Conservation (phyloP, 441 rosid genomes). For the Adansonia gregorii region DNA sequence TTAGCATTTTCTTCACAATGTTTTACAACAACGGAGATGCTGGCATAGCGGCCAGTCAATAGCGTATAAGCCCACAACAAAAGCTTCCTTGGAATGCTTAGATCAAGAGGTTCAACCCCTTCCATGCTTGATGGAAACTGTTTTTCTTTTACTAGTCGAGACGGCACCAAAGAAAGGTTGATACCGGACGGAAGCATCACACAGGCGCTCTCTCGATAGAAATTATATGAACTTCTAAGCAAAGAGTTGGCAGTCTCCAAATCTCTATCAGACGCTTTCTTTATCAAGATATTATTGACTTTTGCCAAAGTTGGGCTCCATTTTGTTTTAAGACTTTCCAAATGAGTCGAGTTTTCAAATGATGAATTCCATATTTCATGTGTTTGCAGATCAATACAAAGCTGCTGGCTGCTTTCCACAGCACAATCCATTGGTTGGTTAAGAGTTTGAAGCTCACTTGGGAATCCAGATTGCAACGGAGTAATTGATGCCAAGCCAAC, state of each 20-base stretch:
- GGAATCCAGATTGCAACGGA: slow-evolving; percentile 53
- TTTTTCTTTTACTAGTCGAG: slow-evolving; percentile 47
- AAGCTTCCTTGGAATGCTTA: slow-evolving; percentile 92
- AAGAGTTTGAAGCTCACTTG: slow-evolving; percentile 48
- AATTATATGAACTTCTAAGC: slow-evolving; percentile 79
- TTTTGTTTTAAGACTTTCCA: slow-evolving; percentile 64
- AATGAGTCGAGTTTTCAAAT: slow-evolving; percentile 60
- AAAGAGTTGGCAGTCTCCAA: slow-evolving; percentile 72
- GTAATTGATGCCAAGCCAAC: slow-evolving; percentile 79
- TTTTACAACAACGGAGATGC: slow-evolving; percentile 75
- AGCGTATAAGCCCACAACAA: slow-evolving; percentile 91
- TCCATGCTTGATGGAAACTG: slow-evolving; percentile 55
- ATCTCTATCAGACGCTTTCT: slow-evolving; percentile 68
- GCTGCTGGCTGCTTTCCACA: slow-evolving; percentile 57
- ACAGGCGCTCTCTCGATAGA: slow-evolving; percentile 83
- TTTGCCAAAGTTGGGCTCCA: slow-evolving; percentile 71
- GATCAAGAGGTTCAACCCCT: slow-evolving; percentile 80
- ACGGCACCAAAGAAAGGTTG: slow-evolving; percentile 66
- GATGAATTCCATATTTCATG: slow-evolving; percentile 71
- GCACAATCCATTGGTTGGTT: slow-evolving; percentile 45
- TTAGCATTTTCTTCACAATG: slow-evolving; percentile 90
- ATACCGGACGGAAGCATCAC: slow-evolving; percentile 66
- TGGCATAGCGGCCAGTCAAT: slow-evolving; percentile 74
- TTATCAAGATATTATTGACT: slow-evolving; percentile 63
- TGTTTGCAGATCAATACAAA: slow-evolving; percentile 78